A percentile compares a stretch with the other conserved stretches of the same genome.
Conservation (phyloP, 495 filamentous ascomycete species). For the Penicillium steckii region DNA sequence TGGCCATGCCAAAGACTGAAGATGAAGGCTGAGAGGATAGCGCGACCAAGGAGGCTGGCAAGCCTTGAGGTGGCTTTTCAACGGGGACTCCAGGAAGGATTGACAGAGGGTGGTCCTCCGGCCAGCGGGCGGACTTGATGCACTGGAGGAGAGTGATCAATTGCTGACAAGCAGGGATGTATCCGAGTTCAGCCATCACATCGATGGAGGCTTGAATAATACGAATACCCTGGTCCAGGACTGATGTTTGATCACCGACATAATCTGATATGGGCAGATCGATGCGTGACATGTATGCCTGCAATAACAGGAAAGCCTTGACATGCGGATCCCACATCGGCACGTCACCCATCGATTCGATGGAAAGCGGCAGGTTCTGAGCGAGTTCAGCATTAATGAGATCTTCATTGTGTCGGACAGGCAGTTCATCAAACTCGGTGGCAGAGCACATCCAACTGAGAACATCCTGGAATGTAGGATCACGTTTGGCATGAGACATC, state of each 20-base stretch:
- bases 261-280: slow-evolving; percentile 95
- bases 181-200: slow-evolving; percentile 87
- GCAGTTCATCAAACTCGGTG: slow-evolving; percentile 95
- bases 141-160: slow-evolving; percentile 87
- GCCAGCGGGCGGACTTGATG: slow-evolving; percentile 92
- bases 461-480: slow-evolving; percentile 80
- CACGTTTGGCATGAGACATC: slow-evolving; percentile 68
- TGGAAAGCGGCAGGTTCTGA: slow-evolving; percentile 68
- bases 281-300: slow-evolving; percentile 92
- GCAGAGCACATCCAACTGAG: slow-evolving; percentile 91
- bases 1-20: slow-evolving; percentile 24
- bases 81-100: slow-evolving; percentile 75
- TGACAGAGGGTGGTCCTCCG: slow-evolving; percentile 71
- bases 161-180: slow-evolving; percentile 65
- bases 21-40: slow-evolving; percentile 26
- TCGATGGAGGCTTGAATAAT: slow-evolving; percentile 91
- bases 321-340: slow-evolving; percentile 99
- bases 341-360: slow-evolving; percentile 64
- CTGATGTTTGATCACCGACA: slow-evolving; percentile 85
- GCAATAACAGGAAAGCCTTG: slow-evolving; percentile 90
- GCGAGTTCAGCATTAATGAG: slow-evolving; percentile 94
- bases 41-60: slow-evolving; percentile 23
- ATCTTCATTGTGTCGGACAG: slow-evolving; percentile 98
- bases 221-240: slow-evolving; percentile 94
- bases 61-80: slow-evolving; percentile 31